These are phyloP conservation scores for Parastagonospora avenae DNA, from an alignment of 2,329 filamentous ascomycete genomes.

Conservation along the genomic window DNA sequence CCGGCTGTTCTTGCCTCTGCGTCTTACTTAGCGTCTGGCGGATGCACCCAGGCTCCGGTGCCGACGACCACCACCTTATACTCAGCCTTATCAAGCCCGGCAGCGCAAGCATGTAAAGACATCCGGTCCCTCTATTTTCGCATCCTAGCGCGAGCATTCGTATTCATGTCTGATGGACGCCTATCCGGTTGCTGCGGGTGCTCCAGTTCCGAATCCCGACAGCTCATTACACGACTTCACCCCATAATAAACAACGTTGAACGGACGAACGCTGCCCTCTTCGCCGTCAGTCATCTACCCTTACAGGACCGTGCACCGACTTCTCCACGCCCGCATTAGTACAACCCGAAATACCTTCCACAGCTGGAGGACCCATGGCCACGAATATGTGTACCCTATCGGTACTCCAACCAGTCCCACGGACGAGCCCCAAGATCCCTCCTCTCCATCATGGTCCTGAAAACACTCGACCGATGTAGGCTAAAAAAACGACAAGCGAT, in stretches of 20 bases:
- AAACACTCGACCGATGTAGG: too few relatives aligned
- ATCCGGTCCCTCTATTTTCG: background rate
- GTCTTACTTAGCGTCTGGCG: background rate
- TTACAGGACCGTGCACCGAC: background rate
- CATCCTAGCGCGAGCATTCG: background rate
- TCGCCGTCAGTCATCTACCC: background rate
- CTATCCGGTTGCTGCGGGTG: background rate
- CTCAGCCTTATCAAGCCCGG: background rate
- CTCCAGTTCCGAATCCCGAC: background rate
- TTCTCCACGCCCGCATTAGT: background rate
- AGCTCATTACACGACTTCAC: background rate
- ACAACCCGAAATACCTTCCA: too few relatives aligned
- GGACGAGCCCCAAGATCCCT: too few relatives aligned
- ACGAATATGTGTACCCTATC: too few relatives aligned
- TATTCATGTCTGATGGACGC: background rate
- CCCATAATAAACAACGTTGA: background rate
- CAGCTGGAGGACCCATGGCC: too few relatives aligned
- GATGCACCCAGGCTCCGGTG: background rate
- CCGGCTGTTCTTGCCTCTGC: too few relatives aligned
- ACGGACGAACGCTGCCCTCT: background rate
- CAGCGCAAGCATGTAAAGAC: background rate
- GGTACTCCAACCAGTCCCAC: too few relatives aligned
- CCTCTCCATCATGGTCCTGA: too few relatives aligned
- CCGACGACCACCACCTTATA: background rate
- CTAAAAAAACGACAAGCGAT: too few relatives aligned